phyloP scores from a whole-genome alignment of 805 yeast species.

The Lachancea sp. region DNA sequence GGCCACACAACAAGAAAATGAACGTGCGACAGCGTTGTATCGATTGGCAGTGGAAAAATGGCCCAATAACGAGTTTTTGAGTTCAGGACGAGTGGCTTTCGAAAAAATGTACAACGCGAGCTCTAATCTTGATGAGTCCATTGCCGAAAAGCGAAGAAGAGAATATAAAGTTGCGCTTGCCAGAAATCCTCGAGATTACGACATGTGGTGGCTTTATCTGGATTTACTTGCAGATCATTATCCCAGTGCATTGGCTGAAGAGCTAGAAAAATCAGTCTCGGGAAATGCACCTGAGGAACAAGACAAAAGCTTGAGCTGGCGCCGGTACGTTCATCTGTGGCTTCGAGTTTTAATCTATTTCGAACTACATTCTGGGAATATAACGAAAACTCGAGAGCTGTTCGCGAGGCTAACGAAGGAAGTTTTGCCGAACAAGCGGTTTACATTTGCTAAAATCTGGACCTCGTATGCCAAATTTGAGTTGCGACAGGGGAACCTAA shows the following conservation, averaged over 20 bases:
- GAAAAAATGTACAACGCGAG: slow-evolving; percentile 59
- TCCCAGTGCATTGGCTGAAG: slow-evolving; percentile 9
- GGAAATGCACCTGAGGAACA: slow-evolving; percentile 25
- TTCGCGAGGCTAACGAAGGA: slow-evolving; percentile 44
- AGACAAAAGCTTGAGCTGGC: slow-evolving; percentile 49
- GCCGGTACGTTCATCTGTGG: slow-evolving; percentile 66
- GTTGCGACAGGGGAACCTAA: slow-evolving; percentile 50
- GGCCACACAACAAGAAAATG: slow-evolving; percentile 48
- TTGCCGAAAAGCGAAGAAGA: slow-evolving; percentile 47
- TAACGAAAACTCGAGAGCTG: slow-evolving; percentile 41
- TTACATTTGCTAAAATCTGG: slow-evolving; percentile 76
- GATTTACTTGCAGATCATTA: slow-evolving; percentile 41
- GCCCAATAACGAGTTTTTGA: slow-evolving; percentile 34
- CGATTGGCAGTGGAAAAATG: slow-evolving; percentile 43
- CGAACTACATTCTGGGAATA: slow-evolving; percentile 44
- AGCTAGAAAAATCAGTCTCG: slow-evolving; percentile 14
- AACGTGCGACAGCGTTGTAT: slow-evolving; percentile 56
- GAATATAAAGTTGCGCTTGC: slow-evolving; percentile 46
- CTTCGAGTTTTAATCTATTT: slow-evolving; percentile 54
- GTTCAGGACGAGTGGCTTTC: slow-evolving; percentile 46
- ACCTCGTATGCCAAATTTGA: slow-evolving; percentile 63
- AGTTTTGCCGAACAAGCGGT: slow-evolving; percentile 48
- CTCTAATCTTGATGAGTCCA: slow-evolving; percentile 46
- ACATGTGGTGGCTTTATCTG: slow-evolving; percentile 77
- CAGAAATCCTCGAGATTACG: slow-evolving; percentile 52